Conservation (phyloP, 106 monocot species). For the Dioscorea zingiberensis region DNA sequence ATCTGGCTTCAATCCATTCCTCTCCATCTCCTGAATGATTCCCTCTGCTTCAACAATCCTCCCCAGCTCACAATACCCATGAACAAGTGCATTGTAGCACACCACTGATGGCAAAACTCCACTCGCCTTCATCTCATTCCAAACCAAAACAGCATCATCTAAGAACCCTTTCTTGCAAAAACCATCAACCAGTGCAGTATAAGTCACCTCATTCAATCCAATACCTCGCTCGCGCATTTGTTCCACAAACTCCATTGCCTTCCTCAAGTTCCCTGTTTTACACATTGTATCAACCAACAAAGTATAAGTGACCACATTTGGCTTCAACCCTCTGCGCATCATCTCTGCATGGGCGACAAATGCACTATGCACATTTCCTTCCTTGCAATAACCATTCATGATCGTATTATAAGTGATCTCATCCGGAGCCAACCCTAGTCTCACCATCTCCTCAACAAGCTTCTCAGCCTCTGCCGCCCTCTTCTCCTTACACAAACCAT, state of each 20-base stretch:
- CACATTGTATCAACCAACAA: conserved; percentile 63
- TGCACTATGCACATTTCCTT: conserved; percentile 57
- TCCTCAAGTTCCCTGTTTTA: conserved; percentile 58
- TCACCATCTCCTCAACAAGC: conserved; percentile 58
- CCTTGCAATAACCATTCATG: conserved; percentile 63
- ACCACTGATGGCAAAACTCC: conserved; percentile 45
- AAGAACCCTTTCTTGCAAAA: conserved; percentile 68
- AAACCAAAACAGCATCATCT: conserved; percentile 57
- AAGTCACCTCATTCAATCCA: conserved; percentile 64
- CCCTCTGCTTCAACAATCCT: conserved; percentile 46
- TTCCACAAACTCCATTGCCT: conserved; percentile 55
- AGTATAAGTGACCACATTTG: conserved; percentile 71
- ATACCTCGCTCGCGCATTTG: conserved; percentile 67
- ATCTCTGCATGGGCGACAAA: conserved; percentile 59
- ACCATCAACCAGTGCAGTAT: conserved; percentile 71
- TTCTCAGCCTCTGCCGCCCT: conserved; percentile 30
- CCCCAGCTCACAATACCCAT: conserved; percentile 61
- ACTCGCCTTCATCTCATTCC: conserved; percentile 60
- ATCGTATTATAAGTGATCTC: conserved; percentile 68
- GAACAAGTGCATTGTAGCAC: conserved; percentile 72
- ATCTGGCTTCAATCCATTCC: conserved; percentile 44
- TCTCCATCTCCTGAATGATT: conserved; percentile 49
- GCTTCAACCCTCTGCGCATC: conserved; percentile 48
- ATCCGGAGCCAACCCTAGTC: conserved; percentile 49
- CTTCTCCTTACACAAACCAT: conserved; percentile 57